These are phyloP conservation scores for Globisporangium mamillatum DNA, from an alignment of 352 stramenopile genomes.

Conservation along the genomic window DNA sequence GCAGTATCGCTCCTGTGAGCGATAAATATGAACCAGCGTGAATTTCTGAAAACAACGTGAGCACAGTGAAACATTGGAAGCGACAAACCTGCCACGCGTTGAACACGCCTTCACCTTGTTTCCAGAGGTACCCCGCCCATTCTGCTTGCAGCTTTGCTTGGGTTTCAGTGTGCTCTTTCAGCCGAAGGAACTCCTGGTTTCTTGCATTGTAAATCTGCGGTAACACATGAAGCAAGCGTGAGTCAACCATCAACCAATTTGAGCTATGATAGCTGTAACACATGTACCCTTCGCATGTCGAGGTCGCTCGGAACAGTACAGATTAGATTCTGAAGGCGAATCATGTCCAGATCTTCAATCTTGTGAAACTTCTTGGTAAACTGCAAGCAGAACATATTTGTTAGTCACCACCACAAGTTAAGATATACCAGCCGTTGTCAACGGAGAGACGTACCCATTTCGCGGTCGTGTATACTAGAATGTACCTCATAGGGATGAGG, in stretches of 20 bases:
- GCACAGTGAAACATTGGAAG: not conserved
- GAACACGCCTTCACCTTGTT: conserved; percentile 26
- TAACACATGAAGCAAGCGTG: not conserved
- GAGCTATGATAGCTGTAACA: not conserved
- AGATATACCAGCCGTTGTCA: not conserved
- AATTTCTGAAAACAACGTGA: not conserved
- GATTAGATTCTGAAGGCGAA: conserved; percentile 33
- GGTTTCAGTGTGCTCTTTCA: conserved; percentile 29
- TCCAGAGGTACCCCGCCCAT: conserved; percentile 30
- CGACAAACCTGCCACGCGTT: conserved; percentile 23
- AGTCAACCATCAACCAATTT: not conserved
- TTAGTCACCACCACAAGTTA: too few species aligned
- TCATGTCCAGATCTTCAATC: conserved; percentile 22
- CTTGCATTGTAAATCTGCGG: conserved; percentile 28
- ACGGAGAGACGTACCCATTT: conserved; percentile 22
- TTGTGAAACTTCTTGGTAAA: conserved; percentile 38
- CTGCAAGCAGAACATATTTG: conserved; percentile 8
- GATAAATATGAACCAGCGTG: not conserved
- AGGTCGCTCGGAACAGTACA: conserved; percentile 33
- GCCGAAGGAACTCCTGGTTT: conserved; percentile 33
- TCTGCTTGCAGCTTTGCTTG: conserved; percentile 33
- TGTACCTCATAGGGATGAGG: conserved; percentile 25
- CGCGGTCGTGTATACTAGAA: conserved; percentile 25
- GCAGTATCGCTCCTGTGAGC: conserved; percentile 29
- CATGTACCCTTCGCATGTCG: conserved; percentile 26